These are phyloP conservation scores for Cytidiella melzeri DNA, from an alignment of 768 basidiomycete species.

Conservation along the genomic window DNA sequence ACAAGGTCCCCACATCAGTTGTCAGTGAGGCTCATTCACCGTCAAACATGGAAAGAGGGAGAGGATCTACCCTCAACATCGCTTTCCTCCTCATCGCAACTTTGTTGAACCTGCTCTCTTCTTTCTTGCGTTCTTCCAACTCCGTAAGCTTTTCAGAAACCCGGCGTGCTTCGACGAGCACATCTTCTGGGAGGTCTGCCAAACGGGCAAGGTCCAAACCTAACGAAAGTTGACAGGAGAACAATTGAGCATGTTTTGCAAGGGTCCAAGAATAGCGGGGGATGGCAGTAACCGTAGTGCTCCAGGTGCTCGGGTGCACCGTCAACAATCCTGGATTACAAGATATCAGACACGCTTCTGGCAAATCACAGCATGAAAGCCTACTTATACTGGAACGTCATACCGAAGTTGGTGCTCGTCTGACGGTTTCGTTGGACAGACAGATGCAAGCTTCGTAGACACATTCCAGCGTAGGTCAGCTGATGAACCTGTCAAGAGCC, in stretches of 20 bases:
- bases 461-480: no score
- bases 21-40: not conserved
- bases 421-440: slow-evolving; percentile 60
- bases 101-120: slow-evolving; percentile 55
- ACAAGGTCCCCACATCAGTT: not conserved
- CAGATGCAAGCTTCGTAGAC: slow-evolving; percentile 60
- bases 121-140: slow-evolving; percentile 49
- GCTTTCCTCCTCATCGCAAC: slow-evolving; percentile 60
- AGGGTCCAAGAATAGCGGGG: not conserved
- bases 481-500: no score
- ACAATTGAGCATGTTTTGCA: not conserved
- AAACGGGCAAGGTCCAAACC: slow-evolving; percentile 86
- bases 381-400: slow-evolving; percentile 77
- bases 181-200: slow-evolving; percentile 75
- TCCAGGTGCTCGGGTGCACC: slow-evolving; percentile 53
- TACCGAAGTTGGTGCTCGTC: slow-evolving; percentile 53
- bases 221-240: slow-evolving; percentile 32
- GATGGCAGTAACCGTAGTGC: slow-evolving; percentile 61
- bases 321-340: slow-evolving; percentile 56
- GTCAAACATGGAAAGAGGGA: no score
- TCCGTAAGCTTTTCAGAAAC: slow-evolving; percentile 56
- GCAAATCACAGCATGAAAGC: not conserved
- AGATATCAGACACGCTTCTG: slow-evolving; percentile 1
- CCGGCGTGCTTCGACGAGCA: slow-evolving; percentile 55
- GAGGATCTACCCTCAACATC: slow-evolving; percentile 49